Percentiles rank a stretch among this genome's conserved stretches.
Evolutionary conservation across 2,329 filamentous ascomycete species (phyloP).

Genomic region (Myriosclerotinia scirpicola): DNA sequence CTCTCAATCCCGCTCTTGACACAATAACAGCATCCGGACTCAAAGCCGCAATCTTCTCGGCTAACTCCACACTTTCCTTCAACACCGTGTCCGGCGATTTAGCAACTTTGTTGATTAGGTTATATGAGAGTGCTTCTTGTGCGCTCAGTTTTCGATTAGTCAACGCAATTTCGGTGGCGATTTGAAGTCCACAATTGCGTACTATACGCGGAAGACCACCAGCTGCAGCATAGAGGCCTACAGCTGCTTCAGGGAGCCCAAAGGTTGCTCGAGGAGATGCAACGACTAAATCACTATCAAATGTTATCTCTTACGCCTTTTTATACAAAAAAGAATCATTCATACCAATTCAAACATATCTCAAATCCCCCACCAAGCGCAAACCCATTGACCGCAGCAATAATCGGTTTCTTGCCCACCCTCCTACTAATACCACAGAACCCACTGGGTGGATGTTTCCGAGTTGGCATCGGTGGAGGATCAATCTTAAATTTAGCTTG

Average conservation of each 20-base stretch:
- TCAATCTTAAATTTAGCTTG: conserved; percentile 52
- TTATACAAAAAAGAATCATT: not conserved
- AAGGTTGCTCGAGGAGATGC: conserved; percentile 62
- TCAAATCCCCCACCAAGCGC: conserved; percentile 77
- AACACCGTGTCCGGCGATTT: conserved; percentile 47
- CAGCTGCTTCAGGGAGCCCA: conserved; percentile 67
- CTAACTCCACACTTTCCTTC: conserved; percentile 59
- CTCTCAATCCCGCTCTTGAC: conserved; percentile 65
- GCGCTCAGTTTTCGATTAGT: conserved; percentile 61
- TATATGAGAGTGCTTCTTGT: conserved; percentile 60
- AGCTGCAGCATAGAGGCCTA: conserved; percentile 69
- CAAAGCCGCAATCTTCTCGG: conserved; percentile 59
- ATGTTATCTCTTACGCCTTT: not conserved
- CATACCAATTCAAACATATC: conserved; percentile 57
- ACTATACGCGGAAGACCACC: conserved; percentile 69
- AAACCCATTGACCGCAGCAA: conserved; percentile 76
- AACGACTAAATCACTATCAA: conserved; percentile 64
- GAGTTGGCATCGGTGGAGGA: conserved; percentile 37
- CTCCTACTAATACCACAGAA: conserved; percentile 69
- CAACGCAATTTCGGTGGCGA: conserved; percentile 70
- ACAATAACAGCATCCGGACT: conserved; percentile 75
- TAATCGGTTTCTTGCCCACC: conserved; percentile 68
- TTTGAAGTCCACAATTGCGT: conserved; percentile 61
- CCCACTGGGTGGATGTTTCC: conserved; percentile 44
- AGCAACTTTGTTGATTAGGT: conserved; percentile 66